Evolutionary conservation across 108 stramenopile genomes (phyloP), one percentile per base, ranked within the genome.

Genomic region (Cyclotella atomus): DNA sequence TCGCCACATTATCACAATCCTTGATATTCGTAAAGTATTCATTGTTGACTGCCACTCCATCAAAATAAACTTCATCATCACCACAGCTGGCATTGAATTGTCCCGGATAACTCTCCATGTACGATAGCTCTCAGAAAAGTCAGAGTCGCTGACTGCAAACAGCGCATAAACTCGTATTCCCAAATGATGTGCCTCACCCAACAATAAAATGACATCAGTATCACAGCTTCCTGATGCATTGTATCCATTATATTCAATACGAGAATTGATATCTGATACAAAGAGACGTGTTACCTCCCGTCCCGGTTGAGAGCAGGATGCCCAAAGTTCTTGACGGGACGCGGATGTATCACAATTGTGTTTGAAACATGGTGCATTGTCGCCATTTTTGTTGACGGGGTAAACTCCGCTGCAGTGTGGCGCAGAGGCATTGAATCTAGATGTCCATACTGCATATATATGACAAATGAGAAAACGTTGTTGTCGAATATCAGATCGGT

Each of bases 71-170:
- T 2, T 23, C 21, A 52, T 52, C 52, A 23, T 52, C 20, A 23
- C 52, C 52, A 52, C 20, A 52, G 5, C 24, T 52, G 2, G 52
- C 52, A 52, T 52, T 52, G 21, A 52, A 52, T 23, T 52, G 52
- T 23, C 52, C 52, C n/a, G 52, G 52, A 52, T 52, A 52, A 1
- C 52, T 52, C 10, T 19, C 52, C 52, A 52, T 52, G 52, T 52
- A 52, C n/a, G n/a, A n/a, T n/a, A n/a, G 5, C 12, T 52, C 20
- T 52, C 52, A 9, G 52, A 52, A 52, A 52, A 52, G 21, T n/a
- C 52, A 23, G n/a, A 19, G 24, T 52, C 20, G 21, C 52, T 52
- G 2, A 52, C 52, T 52, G 52, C 52, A 23, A 52, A 52, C 24
- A 52, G 24, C 10, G 52, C 52, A 23, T 52, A 52, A 19, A 52